Evolutionary conservation across 805 yeast species (phyloP), one percentile per base, ranked within the genome.

Genomic region (Henningerozyma blattae): DNA sequence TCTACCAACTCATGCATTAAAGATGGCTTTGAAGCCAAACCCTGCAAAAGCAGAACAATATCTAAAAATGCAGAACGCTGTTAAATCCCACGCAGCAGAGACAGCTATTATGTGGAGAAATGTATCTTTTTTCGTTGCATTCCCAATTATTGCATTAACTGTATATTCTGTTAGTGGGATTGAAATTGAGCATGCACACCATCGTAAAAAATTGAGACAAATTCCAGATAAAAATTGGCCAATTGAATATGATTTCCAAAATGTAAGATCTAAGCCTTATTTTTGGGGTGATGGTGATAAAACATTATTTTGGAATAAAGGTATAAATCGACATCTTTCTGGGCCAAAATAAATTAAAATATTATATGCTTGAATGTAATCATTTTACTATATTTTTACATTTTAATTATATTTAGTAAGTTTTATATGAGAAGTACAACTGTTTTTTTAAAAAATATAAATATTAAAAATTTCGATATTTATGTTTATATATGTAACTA

Each of bases 281-380:
- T 87, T 85, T 78, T 89, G 96, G 96, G 97, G 97, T 57, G 89
- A 89, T 57, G 95, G 96, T 58, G 94, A 86, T 71, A 77, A 83
- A 73, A 84, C 96, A 44, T 67, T 80, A 59, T 87, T 89, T 81
- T 87, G 96, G 96, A 84, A 84, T 70, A 67, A 80, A 35, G 79
- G 73, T 54, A 71, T 80, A 57, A 87, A 87, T 83, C 82, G 93
- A 72, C 82, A 81, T 20, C 8, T 20, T 20, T n/a, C n/a, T n/a
- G n/a, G n/a, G n/a, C n/a, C n/a, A n/a, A n/a, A n/a, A n/a, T n/a
- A n/a, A n/a, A n/a, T n/a, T n/a, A n/a, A n/a, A n/a, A n/a, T n/a
- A n/a, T n/a, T n/a, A n/a, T n/a, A n/a, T n/a, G n/a, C n/a, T n/a
- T n/a, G n/a, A n/a, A n/a, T n/a, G n/a, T n/a, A n/a, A n/a, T n/a